Evolutionary conservation across 805 yeast species (phyloP).

Genomic region (Nakazawaea ernobii): DNA sequence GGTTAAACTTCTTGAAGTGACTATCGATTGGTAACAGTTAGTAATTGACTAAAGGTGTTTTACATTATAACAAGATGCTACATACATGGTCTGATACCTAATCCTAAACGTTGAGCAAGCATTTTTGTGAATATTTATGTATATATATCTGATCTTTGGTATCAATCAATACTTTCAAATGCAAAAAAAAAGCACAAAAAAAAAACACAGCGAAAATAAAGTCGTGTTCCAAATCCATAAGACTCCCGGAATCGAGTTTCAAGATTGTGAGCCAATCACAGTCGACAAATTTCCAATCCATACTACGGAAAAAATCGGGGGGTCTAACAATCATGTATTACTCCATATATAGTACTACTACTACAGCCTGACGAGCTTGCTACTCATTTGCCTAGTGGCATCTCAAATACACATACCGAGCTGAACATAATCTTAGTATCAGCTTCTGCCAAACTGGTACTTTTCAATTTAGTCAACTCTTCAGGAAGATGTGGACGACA

Average conservation of each 20-base stretch:
- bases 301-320: background rate
- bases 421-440: conserved; percentile 1
- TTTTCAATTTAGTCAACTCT: background rate
- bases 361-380: background rate
- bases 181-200: background rate
- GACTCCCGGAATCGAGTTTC: background rate
- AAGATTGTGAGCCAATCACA: background rate
- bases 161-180: no score
- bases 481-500: conserved; percentile 8
- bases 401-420: conserved; percentile 7
- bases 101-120: conserved; percentile 12
- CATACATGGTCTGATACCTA: conserved; percentile 11
- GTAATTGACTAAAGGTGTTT: no score
- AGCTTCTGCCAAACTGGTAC: background rate
- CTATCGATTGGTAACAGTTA: conserved; percentile 16
- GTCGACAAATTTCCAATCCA: background rate
- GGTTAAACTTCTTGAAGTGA: conserved; percentile 4
- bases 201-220: background rate
- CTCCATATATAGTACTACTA: background rate
- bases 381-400: conserved; percentile 4
- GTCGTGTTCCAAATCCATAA: background rate
- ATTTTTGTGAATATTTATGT: background rate
- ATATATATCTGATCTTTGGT: background rate
- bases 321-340: background rate
- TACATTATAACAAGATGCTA: no score